Conservation (phyloP, 139 green algal species). For the Pleodorina starrii region DNA sequence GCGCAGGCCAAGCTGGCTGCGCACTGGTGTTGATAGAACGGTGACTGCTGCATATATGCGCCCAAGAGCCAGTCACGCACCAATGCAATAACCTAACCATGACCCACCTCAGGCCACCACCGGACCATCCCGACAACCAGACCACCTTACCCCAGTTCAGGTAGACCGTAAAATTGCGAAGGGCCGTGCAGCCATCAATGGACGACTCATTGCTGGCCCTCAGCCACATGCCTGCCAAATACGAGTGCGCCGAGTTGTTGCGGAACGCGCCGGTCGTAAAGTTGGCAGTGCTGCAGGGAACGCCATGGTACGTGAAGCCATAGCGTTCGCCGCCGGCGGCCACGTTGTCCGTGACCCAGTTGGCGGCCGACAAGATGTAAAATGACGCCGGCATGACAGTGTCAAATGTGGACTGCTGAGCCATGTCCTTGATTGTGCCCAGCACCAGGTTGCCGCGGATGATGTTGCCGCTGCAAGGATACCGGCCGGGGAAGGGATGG, state of each 20-base stretch:
- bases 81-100: no score
- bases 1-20: no score
- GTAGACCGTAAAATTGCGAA: slow-evolving; percentile 64
- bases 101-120: no score
- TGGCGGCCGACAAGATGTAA: slow-evolving; percentile 14
- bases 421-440: slow-evolving; percentile 61
- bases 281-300: slow-evolving; percentile 18
- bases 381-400: slow-evolving; percentile 6
- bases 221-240: slow-evolving; percentile 57
- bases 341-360: slow-evolving; percentile 66
- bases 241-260: slow-evolving; percentile 65
- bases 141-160: slow-evolving; percentile 62
- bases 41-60: no score
- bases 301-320: slow-evolving; percentile 57
- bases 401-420: slow-evolving; percentile 34
- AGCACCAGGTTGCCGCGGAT: slow-evolving; percentile 58
- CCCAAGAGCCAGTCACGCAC: no score
- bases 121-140: no score
- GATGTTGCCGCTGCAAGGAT: no score
- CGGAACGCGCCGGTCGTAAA: slow-evolving; percentile 29
- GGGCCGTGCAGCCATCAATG: slow-evolving; percentile 48
- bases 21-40: no score
- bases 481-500: no score
- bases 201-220: not conserved
- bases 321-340: slow-evolving; percentile 66